A percentile compares a stretch with the other conserved stretches of the same genome.
These are phyloP conservation scores for Isatis lusitanica DNA, from an alignment of 441 rosid genomes.

Conservation along the genomic window DNA sequence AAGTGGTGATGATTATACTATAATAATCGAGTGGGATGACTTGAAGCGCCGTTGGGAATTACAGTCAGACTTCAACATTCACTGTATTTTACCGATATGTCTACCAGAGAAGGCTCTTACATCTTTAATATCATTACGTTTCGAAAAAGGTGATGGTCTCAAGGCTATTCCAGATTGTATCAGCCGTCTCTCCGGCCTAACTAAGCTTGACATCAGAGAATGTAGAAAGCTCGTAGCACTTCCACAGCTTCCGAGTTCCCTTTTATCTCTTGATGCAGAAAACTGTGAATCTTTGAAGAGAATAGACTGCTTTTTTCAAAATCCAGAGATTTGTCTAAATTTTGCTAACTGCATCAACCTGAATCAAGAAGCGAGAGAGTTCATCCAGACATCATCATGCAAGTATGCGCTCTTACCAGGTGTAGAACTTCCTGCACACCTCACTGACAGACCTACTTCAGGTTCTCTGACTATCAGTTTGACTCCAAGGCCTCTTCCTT, in stretches of 20 bases:
- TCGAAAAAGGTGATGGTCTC: neutral
- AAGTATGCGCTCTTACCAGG: neutral
- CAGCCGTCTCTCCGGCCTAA: neutral
- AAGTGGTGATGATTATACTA: too few relatives aligned
- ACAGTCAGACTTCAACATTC: neutral
- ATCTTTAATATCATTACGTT: conserved; percentile 7
- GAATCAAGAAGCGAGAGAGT: neutral
- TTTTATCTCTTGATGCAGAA: neutral
- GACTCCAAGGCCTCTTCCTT: neutral
- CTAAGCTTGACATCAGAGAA: neutral
- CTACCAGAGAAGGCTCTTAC: conserved; percentile 18
- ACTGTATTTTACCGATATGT: neutral
- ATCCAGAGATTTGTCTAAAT: neutral
- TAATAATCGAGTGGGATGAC: too few relatives aligned
- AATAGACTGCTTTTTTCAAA: neutral
- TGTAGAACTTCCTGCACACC: neutral
- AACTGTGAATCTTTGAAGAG: neutral
- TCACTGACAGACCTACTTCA: neutral
- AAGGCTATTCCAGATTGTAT: conserved; percentile 15
- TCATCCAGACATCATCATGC: neutral
- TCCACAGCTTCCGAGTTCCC: conserved; percentile 9
- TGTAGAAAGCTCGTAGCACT: neutral
- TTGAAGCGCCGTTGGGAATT: conserved; percentile 21
- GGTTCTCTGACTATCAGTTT: neutral
- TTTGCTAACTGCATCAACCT: neutral